phyloP scores from a whole-genome alignment of 306 rosid genomes.

The Crataegus laevigata region DNA sequence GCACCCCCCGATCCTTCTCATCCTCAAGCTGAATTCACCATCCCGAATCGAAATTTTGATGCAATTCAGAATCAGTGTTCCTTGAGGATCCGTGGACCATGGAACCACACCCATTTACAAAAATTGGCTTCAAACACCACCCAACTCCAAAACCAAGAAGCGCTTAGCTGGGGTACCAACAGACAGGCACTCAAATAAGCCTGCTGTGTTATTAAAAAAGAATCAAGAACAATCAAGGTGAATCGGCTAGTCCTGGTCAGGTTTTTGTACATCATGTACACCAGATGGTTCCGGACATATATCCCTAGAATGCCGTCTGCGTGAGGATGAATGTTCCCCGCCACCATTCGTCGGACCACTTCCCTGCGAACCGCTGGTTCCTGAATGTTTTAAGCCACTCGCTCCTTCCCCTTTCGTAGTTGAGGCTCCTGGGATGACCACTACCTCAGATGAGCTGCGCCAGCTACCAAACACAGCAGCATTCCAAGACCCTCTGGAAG shows the following conservation, averaged over 20 bases:
- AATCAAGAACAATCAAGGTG: slow-evolving; percentile 32
- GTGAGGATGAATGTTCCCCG: slow-evolving; percentile 58
- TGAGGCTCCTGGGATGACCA: slow-evolving; percentile 44
- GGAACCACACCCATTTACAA: slow-evolving; percentile 10
- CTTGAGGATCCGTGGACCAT: slow-evolving; percentile 24
- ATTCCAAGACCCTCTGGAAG: slow-evolving; percentile 91
- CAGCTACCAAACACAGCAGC: slow-evolving; percentile 90
- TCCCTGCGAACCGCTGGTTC: slow-evolving; percentile 65
- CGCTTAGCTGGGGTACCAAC: slow-evolving; percentile 14
- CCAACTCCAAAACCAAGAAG: slow-evolving; percentile 14
- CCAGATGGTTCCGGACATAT: slow-evolving; percentile 77
- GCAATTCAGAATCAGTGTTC: slow-evolving; percentile 18
- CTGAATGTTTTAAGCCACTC: slow-evolving; percentile 66
- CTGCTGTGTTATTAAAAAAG: slow-evolving; percentile 51
- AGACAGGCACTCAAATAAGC: slow-evolving; percentile 41
- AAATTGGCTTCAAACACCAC: slow-evolving; percentile 14
- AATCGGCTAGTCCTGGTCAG: slow-evolving; percentile 34
- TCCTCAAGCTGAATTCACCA: slow-evolving; percentile 20
- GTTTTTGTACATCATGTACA: slow-evolving; percentile 48
- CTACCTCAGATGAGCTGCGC: slow-evolving; percentile 75
- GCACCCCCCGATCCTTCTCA: slow-evolving; percentile 29
- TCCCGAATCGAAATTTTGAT: slow-evolving; percentile 3
- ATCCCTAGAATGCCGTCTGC: slow-evolving; percentile 59
- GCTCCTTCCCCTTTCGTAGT: slow-evolving; percentile 43
- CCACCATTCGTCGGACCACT: slow-evolving; percentile 46